Conservation (phyloP, 495 filamentous ascomycete genomes). For the Letharia columbiana region DNA sequence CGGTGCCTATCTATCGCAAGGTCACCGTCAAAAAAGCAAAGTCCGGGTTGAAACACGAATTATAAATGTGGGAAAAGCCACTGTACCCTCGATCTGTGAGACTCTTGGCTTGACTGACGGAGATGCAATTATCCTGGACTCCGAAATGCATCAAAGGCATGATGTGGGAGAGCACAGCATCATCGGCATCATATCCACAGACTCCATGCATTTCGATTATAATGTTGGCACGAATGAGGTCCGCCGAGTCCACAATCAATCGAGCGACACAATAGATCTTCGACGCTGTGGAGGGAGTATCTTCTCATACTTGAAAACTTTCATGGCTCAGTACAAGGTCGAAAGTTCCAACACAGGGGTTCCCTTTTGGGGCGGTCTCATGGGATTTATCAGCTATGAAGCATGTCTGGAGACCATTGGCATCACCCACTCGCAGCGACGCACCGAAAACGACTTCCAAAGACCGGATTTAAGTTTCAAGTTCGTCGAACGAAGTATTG, state of each 20-base stretch:
- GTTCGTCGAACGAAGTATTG: conserved; percentile 71
- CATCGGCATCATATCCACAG: conserved; percentile 49
- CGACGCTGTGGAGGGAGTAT: conserved; percentile 35
- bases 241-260: conserved; percentile 25
- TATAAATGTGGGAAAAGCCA: conserved; percentile 24
- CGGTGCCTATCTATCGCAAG: conserved; percentile 17
- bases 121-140: conserved; percentile 49
- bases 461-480: conserved; percentile 64
- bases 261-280: conserved; percentile 7
- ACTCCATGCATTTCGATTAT: conserved; percentile 47
- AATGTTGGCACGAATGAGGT: conserved; percentile 35
- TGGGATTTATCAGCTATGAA: conserved; percentile 89
- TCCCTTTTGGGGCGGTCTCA: conserved; percentile 81
- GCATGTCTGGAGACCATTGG: conserved; percentile 59
- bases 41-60: neutral
- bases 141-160: conserved; percentile 30
- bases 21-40: neutral
- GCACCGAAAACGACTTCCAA: conserved; percentile 1
- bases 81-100: conserved; percentile 42
- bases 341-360: conserved; percentile 33
- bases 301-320: conserved; percentile 48
- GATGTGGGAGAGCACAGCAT: conserved; percentile 60
- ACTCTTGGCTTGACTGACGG: conserved; percentile 31
- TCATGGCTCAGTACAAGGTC: conserved; percentile 47
- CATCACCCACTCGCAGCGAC: conserved; percentile 28